Evolutionary conservation across 225 moss, liverwort and hornwort species (phyloP), one percentile per base, ranked within the genome.

Genomic region (Pseudisothecium myosuroides): DNA sequence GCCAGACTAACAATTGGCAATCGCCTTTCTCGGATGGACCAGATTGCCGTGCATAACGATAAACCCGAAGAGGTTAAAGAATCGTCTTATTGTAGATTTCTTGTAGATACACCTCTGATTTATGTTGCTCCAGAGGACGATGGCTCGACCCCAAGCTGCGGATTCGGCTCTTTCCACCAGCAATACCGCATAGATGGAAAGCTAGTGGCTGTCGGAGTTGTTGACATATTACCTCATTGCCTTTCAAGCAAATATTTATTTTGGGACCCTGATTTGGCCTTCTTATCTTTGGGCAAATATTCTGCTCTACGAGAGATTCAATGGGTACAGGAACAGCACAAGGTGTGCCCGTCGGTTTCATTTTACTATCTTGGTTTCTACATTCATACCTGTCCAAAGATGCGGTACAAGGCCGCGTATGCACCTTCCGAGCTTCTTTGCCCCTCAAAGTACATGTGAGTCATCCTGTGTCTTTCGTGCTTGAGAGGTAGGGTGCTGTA

Each of bases 141-240:
- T 90, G 97, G 97, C 88, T 93, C 94, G 24, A 96, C 96, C 50
- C 96, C 99, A 81, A 80, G 90, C 64, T 96, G 95, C 93, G 99
- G 99, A 73, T 96, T 97, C 84, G 99, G 99, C 88, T 99, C 99
- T 50, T 99, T 99, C 88, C 99, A 99, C 90, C 99, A 99, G 88
- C 99, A 97, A 84, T 99, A 99, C 88, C 90, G 90, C 80, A 91
- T 99, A 62, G 93, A 96, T 89, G 99, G 97, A 73, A 94, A 92
- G 90, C 87, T 99, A 59, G 94, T 99, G 84, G 99, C 99, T 82
- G 99, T 99, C 37, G 99, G 99, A 74, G 99, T 99, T 58, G 93
- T 99, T 74, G 99, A 99, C 80, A 95, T 99, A 82, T 88, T 99
- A 28, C 99, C 99, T 87, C 68, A 90, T 83, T 99, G 97, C 90